These are phyloP conservation scores for Neurospora africana DNA, from an alignment of 495 filamentous ascomycete species.

Conservation along the genomic window DNA sequence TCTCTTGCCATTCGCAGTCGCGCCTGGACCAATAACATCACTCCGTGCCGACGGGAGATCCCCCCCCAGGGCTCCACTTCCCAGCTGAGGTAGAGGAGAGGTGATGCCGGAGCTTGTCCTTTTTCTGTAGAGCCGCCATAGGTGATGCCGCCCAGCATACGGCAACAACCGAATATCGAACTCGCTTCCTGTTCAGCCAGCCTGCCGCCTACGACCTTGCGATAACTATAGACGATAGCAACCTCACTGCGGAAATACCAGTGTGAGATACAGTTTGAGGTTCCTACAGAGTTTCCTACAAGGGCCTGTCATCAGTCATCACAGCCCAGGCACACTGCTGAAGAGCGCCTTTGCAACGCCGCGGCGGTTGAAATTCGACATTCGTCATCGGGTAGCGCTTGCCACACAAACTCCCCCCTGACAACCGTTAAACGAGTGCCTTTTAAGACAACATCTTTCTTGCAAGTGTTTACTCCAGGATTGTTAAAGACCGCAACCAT, in stretches of 20 bases:
- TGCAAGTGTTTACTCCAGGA: neutral
- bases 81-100: neutral
- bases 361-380: neutral
- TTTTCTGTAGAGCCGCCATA: neutral
- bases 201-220: neutral
- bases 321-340: neutral
- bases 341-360: neutral
- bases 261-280: neutral
- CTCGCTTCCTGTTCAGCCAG: neutral
- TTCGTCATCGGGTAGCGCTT: neutral
- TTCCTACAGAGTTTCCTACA: neutral
- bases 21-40: neutral
- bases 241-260: neutral
- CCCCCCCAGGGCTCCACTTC: neutral
- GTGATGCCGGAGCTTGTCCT: neutral
- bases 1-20: neutral
- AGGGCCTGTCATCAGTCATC: neutral
- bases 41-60: neutral
- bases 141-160: neutral
- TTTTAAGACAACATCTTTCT: neutral
- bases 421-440: neutral
- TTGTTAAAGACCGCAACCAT: constrained; percentile 2
- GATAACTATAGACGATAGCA: neutral
- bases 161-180: neutral
- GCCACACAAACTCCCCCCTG: neutral